Conservation (phyloP, 2,329 filamentous ascomycete genomes). For the Fusarium beomiforme region DNA sequence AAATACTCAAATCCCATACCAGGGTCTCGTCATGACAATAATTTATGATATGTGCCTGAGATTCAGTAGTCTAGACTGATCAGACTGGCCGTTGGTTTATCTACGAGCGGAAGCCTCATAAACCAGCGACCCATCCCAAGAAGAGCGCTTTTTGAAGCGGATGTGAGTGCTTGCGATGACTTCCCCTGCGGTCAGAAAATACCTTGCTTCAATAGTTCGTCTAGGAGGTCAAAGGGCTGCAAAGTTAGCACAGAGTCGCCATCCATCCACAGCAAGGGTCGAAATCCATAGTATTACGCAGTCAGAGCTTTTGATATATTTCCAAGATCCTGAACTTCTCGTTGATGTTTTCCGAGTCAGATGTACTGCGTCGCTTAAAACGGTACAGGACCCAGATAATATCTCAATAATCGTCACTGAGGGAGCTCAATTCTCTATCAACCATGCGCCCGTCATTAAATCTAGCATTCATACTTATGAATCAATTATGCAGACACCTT, state of each 20-base stretch:
- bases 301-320: conserved; percentile 11
- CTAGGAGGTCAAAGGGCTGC: not conserved
- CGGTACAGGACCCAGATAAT: conserved; percentile 20
- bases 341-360: not conserved
- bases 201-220: no score
- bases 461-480: conserved; percentile 38
- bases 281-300: not conserved
- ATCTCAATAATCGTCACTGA: conserved; percentile 36
- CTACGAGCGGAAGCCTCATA: no score
- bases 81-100: no score
- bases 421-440: conserved; percentile 38
- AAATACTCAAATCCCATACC: not conserved
- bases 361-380: not conserved
- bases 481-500: conserved; percentile 71
- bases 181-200: not conserved
- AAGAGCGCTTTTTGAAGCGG: not conserved
- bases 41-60: not conserved
- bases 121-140: not conserved
- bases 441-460: conserved; percentile 46
- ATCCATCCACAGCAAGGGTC: no score
- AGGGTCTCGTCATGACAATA: not conserved
- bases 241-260: not conserved
- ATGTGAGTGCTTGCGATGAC: not conserved
- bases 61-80: not conserved
- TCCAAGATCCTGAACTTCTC: not conserved